phyloP scores from a whole-genome alignment of 148 eudicot species.

The Silene uniflora region DNA sequence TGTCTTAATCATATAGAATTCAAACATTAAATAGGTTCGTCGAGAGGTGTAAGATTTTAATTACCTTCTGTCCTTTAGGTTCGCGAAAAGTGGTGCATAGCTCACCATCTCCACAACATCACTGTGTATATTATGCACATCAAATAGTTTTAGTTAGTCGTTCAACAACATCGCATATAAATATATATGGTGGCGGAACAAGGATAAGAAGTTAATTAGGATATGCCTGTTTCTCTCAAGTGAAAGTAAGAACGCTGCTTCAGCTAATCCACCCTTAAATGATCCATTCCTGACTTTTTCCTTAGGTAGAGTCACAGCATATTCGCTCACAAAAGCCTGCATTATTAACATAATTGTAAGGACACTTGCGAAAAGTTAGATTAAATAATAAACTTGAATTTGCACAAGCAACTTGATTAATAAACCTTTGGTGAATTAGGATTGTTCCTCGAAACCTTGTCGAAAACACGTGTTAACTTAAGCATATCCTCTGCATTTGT shows the following conservation, averaged over 20 bases:
- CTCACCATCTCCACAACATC: constrained; percentile 86
- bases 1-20: not conserved
- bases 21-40: not conserved
- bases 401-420: too few species aligned
- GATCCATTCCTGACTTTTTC: constrained; percentile 38
- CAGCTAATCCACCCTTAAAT: constrained; percentile 63
- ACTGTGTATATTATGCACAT: constrained; percentile 36
- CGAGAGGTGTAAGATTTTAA: not conserved
- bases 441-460: constrained; percentile 5
- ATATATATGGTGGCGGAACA: too few species aligned
- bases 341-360: not conserved
- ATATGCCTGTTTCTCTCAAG: constrained; percentile 53
- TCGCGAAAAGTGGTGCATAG: constrained; percentile 79
- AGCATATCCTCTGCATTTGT: constrained; percentile 16
- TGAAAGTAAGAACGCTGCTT: constrained; percentile 84
- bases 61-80: constrained; percentile 48
- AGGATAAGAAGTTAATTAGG: not conserved
- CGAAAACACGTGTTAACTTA: constrained; percentile 7
- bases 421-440: constrained; percentile 25
- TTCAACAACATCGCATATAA: not conserved
- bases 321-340: constrained; percentile 87
- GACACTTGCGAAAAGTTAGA: too few species aligned
- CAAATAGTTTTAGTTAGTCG: not conserved
- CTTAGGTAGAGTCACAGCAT: constrained; percentile 50
- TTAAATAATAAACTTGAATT: too few species aligned